A percentile compares a stretch with the other conserved stretches of the same genome.
Conservation (phyloP, 768 basidiomycete species). For the Lactifluus pinguis region DNA sequence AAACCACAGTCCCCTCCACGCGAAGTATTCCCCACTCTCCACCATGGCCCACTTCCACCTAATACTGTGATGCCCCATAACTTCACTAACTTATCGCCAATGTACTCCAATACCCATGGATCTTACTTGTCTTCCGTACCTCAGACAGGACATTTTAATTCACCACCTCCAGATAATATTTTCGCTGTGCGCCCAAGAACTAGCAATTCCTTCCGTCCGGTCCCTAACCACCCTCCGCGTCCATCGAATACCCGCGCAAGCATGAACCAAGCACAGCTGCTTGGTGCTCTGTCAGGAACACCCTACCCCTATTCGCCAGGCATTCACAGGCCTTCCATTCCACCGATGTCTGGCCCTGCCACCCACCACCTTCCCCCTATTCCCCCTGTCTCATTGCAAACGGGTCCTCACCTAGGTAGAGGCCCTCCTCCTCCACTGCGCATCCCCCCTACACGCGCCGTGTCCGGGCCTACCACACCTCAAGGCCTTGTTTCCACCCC, state of each 20-base stretch:
- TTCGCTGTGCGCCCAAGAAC: slow-evolving; percentile 32
- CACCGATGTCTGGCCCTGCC: slow-evolving; percentile 1
- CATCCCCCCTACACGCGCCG: slow-evolving; percentile 5
- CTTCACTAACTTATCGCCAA: slow-evolving; percentile 20
- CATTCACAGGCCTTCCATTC: slow-evolving; percentile 2
- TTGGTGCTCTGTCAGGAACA: slow-evolving; percentile 35
- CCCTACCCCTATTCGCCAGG: slow-evolving; percentile 12
- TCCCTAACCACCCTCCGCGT: slow-evolving; percentile 20
- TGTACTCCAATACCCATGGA: slow-evolving; percentile 20
- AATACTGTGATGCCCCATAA: slow-evolving; percentile 15
- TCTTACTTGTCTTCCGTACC: slow-evolving; percentile 5
- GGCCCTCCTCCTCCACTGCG: slow-evolving; percentile 13
- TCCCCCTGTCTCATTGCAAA: slow-evolving; percentile 5
- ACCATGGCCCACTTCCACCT: slow-evolving; percentile 5
- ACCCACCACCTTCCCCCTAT: not conserved
- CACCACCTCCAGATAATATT: slow-evolving; percentile 21
- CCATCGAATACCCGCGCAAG: slow-evolving; percentile 30
- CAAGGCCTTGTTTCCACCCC: not conserved
- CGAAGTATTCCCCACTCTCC: not conserved
- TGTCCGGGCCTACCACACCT: not conserved
- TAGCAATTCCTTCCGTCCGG: slow-evolving; percentile 25
- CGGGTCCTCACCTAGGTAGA: slow-evolving; percentile 11
- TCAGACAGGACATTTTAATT: slow-evolving; percentile 16
- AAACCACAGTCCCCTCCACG: not conserved
- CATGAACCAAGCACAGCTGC: slow-evolving; percentile 45